These are phyloP conservation scores for Rhizopus sp. DNA, from an alignment of 371 early-diverging fungal genomes.

Conservation along the genomic window DNA sequence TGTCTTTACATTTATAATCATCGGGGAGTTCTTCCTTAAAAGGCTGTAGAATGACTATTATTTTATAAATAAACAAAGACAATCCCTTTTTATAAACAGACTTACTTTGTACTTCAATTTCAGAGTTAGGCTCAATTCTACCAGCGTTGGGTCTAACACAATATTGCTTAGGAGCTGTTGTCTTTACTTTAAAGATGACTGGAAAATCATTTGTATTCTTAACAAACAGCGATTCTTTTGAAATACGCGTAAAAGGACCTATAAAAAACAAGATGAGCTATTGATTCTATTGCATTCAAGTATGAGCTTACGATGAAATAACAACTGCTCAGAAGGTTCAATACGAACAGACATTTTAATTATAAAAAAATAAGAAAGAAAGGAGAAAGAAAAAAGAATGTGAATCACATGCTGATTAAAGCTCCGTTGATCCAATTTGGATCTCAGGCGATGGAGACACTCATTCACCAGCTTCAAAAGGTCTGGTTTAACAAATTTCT, in stretches of 20 bases:
- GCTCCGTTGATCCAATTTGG: not conserved
- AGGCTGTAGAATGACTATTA: conserved; percentile 83
- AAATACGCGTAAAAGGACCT: conserved; percentile 79
- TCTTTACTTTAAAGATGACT: conserved; percentile 95
- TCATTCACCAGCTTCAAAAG: no score
- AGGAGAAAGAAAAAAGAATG: conserved; percentile 8
- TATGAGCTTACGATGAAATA: conserved; percentile 58
- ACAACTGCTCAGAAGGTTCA: conserved; percentile 54
- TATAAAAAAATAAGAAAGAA: not conserved
- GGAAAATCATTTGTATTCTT: conserved; percentile 70
- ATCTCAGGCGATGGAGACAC: no score
- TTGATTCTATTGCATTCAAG: not conserved
- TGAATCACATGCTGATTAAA: conserved; percentile 4
- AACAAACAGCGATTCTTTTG: conserved; percentile 66
- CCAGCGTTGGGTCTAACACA: conserved; percentile 97
- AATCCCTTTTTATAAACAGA: not conserved
- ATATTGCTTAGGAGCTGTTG: conserved; percentile 97
- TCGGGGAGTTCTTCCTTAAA: conserved; percentile 81
- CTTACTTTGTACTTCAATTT: conserved; percentile 79
- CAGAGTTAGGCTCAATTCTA: conserved; percentile 71
- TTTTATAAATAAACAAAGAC: not conserved
- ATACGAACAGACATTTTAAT: conserved; percentile 57
- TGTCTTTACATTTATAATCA: conserved; percentile 90
- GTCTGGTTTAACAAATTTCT: no score
- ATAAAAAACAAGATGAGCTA: not conserved